Base-by-base conservation (phyloP, 1,284 basidiomycete species). In the Ustilago loliicola region DNA sequence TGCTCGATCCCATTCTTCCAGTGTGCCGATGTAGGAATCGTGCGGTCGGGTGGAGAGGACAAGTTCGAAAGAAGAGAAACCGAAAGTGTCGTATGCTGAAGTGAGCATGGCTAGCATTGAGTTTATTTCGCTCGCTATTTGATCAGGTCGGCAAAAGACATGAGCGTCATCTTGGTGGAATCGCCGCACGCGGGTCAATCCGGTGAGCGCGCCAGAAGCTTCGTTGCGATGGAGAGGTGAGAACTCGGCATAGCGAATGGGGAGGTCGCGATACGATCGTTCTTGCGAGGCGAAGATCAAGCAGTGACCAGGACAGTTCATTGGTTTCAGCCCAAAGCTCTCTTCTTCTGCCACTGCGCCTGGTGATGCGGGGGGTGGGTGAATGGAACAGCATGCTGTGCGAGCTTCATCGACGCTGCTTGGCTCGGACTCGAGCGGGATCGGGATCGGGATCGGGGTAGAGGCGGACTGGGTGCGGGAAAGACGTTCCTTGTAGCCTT, bases 131-230 rank as follows among this genome's bases (percentile, higher is more conserved):
- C 7, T 21, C 0, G 63, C 50, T 1, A 85, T 80, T 50, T 85
- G 84, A 10, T 74, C 67, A 1, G 82, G 81, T 8, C 74, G 61
- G 54, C 84, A 85, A 51, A 85, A 85, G 11, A 85, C 84, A 63
- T 85, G 84, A n/a, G 84, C 84, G 30, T 85, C 84, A 53, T 85
- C 84, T 56, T 85, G 84, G 47, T 83, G 83, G 54, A 85, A 85
- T 11, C 84, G 58, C 2, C 84, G 60, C 1, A 85, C 84, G 11
- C 84, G 72, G 4, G 83, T 85, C 13, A 85, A 59, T 2, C 84
- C 84, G 5, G 82, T 79, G 3, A 85, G 60, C 1, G 84, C 79
- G 2, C 84, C 84, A 1, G 75, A 76, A 4, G 83, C 77, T 54
- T 85, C 84, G 66, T 85, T 85, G 10, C 83, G 75, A 55, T 85